Conservation (phyloP, 2,329 filamentous ascomycete genomes). For the Colletotrichum euphorbiae region DNA sequence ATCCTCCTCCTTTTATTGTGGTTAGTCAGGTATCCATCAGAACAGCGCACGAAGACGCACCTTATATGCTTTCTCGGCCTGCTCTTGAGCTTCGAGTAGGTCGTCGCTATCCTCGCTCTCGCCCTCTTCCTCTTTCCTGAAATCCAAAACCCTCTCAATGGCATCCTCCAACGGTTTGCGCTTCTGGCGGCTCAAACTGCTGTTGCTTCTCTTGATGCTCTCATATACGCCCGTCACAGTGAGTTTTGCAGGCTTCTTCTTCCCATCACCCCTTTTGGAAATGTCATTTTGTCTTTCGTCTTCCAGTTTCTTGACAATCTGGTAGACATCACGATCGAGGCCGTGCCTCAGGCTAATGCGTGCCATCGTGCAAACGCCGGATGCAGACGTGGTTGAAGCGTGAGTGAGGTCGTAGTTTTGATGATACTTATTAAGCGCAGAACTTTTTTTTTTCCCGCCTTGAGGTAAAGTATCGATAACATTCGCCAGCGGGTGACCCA, state of each 20-base stretch:
- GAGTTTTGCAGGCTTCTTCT: conserved; percentile 50
- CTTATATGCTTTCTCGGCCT: conserved; percentile 41
- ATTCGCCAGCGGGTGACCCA: too few relatives aligned
- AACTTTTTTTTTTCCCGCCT: too few relatives aligned
- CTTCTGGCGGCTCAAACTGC: conserved; percentile 83
- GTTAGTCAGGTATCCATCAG: neutral
- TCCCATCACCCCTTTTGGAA: conserved; percentile 63
- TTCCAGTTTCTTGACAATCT: conserved; percentile 81
- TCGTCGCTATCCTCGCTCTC: conserved; percentile 67
- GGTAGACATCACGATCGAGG: conserved; percentile 80
- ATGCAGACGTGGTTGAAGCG: neutral
- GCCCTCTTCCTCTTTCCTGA: conserved; percentile 73
- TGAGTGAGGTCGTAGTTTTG: neutral
- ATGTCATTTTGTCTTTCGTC: conserved; percentile 67
- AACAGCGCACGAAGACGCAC: neutral
- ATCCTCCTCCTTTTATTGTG: conserved; percentile 45
- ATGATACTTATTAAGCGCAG: too few relatives aligned
- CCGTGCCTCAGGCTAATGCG: conserved; percentile 60
- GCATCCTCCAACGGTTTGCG: conserved; percentile 86
- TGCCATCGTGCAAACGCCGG: conserved; percentile 16
- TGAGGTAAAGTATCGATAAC: too few relatives aligned
- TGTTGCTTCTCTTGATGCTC: conserved; percentile 86
- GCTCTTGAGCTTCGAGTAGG: conserved; percentile 53
- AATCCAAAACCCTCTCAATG: conserved; percentile 83
- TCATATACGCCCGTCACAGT: conserved; percentile 73